Percentiles rank a stretch among this genome's conserved stretches.
phyloP scores from a whole-genome alignment of 2,329 filamentous ascomycete species.

The Aspergillus terreus region DNA sequence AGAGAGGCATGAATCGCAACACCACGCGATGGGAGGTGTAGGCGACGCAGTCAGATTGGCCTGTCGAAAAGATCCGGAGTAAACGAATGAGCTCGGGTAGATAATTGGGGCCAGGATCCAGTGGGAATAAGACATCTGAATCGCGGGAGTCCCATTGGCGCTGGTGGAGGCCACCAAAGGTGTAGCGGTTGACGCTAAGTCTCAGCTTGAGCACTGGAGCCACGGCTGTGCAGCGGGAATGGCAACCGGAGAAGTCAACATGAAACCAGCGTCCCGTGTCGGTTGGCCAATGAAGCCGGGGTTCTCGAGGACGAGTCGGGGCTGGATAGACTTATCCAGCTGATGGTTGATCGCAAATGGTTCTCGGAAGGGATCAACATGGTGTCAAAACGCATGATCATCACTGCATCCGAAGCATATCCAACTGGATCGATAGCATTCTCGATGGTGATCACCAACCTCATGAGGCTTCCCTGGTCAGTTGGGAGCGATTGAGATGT shows the following conservation, averaged over 20 bases:
- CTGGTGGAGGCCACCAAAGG: constrained; percentile 12
- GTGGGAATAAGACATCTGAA: not conserved
- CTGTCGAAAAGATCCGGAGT: constrained; percentile 2
- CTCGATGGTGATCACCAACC: too few relatives aligned
- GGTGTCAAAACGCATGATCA: not conserved
- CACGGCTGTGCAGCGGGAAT: constrained; percentile 5
- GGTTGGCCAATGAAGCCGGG: constrained; percentile 4
- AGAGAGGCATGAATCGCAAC: constrained; percentile 2
- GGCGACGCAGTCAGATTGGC: constrained; percentile 3
- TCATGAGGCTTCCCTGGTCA: too few relatives aligned
- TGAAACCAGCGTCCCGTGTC: constrained; percentile 19
- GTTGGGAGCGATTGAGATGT: too few relatives aligned
- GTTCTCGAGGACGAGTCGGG: not conserved
- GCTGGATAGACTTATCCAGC: not conserved
- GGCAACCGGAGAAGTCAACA: constrained; percentile 12
- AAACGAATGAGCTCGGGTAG: constrained; percentile 1
- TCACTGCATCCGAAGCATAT: too few relatives aligned
- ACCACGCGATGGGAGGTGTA: not conserved
- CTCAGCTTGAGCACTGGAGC: constrained; percentile 18
- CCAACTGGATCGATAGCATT: too few relatives aligned
- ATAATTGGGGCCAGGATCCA: constrained; percentile 2
- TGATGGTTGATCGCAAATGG: not conserved
- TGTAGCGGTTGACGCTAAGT: constrained; percentile 14
- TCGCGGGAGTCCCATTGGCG: constrained; percentile 8
- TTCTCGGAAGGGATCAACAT: not conserved